These are phyloP conservation scores for Cladophialophora exuberans DNA, from an alignment of 2,329 filamentous ascomycete species.

Conservation along the genomic window DNA sequence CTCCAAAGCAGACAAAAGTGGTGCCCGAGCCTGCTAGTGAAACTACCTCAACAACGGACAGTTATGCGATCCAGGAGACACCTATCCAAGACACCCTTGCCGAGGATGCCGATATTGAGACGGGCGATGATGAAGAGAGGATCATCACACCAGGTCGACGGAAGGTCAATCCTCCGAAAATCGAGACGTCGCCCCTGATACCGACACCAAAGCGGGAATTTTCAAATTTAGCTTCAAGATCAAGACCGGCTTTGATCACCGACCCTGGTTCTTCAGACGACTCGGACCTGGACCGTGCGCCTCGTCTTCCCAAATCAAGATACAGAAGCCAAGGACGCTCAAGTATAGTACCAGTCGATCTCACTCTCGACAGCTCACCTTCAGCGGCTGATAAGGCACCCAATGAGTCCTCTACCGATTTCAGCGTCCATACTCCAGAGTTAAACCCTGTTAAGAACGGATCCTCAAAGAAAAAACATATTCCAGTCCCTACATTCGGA, in stretches of 20 bases:
- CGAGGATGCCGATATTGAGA: conserved; percentile 29
- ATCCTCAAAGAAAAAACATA: neutral
- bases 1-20: conserved; percentile 1
- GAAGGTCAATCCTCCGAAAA: neutral
- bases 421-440: conserved; percentile 41
- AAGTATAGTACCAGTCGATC: conserved; percentile 35
- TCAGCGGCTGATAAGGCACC: conserved; percentile 1
- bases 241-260: neutral
- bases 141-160: conserved; percentile 22
- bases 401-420: conserved; percentile 26
- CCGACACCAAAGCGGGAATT: neutral
- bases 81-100: conserved; percentile 3
- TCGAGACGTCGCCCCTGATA: neutral
- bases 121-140: conserved; percentile 22
- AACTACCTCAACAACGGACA: neutral
- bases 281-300: conserved; percentile 18
- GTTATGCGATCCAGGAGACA: neutral
- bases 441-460: conserved; percentile 36
- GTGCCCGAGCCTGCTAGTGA: neutral
- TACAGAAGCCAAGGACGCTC: conserved; percentile 15
- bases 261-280: conserved; percentile 17
- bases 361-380: conserved; percentile 33
- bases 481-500: neutral
- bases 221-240: neutral
- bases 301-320: conserved; percentile 19